phyloP scores from a whole-genome alignment of 140 eudicot species.

The Cichorium intybus region DNA sequence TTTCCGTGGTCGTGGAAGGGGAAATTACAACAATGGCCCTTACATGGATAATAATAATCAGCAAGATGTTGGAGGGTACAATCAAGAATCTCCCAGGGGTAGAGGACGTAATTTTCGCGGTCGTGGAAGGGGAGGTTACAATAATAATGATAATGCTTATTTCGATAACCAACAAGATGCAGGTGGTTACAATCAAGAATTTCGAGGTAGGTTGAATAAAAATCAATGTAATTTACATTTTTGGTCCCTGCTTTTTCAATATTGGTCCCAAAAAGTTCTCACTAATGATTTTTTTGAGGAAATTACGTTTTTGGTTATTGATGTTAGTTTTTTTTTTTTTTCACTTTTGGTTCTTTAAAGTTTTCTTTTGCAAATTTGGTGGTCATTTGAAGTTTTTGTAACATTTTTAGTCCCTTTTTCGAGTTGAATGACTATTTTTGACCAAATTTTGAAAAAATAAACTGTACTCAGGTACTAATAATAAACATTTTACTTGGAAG shows the following conservation, averaged over 20 bases:
- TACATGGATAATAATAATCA: conserved; percentile 42
- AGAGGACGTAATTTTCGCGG: conserved; percentile 67
- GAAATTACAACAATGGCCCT: conserved; percentile 51
- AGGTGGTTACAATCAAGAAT: conserved; percentile 60
- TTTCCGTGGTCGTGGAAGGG: conserved; percentile 60
- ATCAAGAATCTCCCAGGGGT: conserved; percentile 60
- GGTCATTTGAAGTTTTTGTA: too few relatives aligned
- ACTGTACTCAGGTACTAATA: too few relatives aligned
- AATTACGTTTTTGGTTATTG: too few relatives aligned
- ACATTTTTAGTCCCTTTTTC: too few relatives aligned
- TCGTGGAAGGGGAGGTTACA: conserved; percentile 51
- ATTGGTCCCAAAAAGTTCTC: neutral
- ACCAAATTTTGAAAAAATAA: too few relatives aligned
- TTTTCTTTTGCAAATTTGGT: too few relatives aligned
- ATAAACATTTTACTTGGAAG: too few relatives aligned
- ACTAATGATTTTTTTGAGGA: too few relatives aligned
- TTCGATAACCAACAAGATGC: conserved; percentile 53
- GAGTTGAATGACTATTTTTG: too few relatives aligned
- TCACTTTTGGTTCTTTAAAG: too few relatives aligned
- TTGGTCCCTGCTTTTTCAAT: neutral
- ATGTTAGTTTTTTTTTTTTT: too few relatives aligned
- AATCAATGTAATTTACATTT: neutral
- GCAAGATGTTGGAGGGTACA: conserved; percentile 56
- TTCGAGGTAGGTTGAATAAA: conserved; percentile 37
- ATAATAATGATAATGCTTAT: conserved; percentile 50